phyloP scores from a whole-genome alignment of 2,329 filamentous ascomycete genomes.

The Colletotrichum euphorbiae region DNA sequence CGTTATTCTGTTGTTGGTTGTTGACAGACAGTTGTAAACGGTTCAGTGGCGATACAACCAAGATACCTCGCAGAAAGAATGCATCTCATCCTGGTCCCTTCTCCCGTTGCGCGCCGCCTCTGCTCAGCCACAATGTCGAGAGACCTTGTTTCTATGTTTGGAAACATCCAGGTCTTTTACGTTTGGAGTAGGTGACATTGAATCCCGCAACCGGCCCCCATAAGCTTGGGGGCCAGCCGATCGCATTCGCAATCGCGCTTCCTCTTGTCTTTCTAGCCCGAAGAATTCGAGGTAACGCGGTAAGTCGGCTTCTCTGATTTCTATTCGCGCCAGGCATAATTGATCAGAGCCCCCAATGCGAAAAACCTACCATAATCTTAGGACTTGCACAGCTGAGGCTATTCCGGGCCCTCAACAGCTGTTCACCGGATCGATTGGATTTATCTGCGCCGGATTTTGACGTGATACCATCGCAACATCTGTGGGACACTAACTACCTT shows the following conservation, averaged over 20 bases:
- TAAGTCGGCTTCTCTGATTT: no score
- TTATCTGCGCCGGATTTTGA: no score
- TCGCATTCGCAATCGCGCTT: slow-evolving; percentile 10
- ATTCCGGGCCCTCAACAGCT: neutral
- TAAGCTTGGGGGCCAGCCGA: neutral
- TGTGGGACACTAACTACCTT: neutral
- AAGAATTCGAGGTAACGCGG: no score
- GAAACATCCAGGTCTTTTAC: slow-evolving; percentile 19
- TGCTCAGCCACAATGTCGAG: slow-evolving; percentile 20
- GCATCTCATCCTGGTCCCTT: neutral
- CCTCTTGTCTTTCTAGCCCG: neutral
- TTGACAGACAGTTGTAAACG: no score
- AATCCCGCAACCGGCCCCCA: neutral
- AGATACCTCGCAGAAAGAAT: neutral
- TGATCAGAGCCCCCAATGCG: neutral
- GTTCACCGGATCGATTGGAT: no score
- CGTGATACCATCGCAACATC: no score
- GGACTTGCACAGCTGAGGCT: slow-evolving; percentile 7
- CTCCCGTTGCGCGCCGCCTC: neutral
- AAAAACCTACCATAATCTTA: neutral
- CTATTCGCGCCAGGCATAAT: neutral
- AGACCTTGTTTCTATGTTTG: slow-evolving; percentile 12
- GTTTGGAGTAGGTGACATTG: slow-evolving; percentile 1
- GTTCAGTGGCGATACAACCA: no score
- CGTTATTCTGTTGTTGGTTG: no score